These are phyloP conservation scores for Liriodendron chinense DNA, from an alignment of 164 flowering plant species.

Conservation along the genomic window DNA sequence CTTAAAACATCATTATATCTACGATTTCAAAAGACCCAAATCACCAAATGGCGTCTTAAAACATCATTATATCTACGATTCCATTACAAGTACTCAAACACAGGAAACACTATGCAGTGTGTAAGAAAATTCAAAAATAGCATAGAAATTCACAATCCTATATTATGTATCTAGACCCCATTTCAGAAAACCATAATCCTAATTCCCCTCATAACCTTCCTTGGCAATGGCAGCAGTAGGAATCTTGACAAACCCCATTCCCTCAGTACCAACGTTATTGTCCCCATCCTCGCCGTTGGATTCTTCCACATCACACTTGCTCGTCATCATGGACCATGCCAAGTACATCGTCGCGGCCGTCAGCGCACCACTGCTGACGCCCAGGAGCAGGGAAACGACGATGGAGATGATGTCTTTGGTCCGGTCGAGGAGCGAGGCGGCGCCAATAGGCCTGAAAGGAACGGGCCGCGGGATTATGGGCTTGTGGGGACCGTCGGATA, in stretches of 20 bases:
- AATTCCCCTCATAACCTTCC: constrained; percentile 26
- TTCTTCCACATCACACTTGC: constrained; percentile 22
- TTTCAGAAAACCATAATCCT: constrained; percentile 14
- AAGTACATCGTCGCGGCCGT: constrained; percentile 49
- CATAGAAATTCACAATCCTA: not conserved
- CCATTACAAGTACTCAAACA: not conserved
- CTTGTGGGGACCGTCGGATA: not conserved
- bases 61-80: not conserved
- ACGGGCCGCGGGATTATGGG: constrained; percentile 1
- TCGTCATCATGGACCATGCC: constrained; percentile 41
- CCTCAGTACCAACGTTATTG: constrained; percentile 17
- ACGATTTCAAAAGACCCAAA: no score
- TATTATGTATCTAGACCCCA: not conserved
- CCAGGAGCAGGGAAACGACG: constrained; percentile 48
- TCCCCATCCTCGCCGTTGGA: constrained; percentile 18
- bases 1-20: no score
- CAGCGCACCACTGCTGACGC: constrained; percentile 51
- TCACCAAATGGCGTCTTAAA: no score
- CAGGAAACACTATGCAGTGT: not conserved
- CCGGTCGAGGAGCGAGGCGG: constrained; percentile 36
- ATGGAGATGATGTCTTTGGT: constrained; percentile 45
- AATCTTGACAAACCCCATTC: constrained; percentile 30
- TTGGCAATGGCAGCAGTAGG: constrained; percentile 20
- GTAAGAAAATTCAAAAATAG: not conserved
- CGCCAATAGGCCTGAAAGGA: constrained; percentile 1